Conservation (phyloP, 139 green algal species). For the Coelastrella sp. region DNA sequence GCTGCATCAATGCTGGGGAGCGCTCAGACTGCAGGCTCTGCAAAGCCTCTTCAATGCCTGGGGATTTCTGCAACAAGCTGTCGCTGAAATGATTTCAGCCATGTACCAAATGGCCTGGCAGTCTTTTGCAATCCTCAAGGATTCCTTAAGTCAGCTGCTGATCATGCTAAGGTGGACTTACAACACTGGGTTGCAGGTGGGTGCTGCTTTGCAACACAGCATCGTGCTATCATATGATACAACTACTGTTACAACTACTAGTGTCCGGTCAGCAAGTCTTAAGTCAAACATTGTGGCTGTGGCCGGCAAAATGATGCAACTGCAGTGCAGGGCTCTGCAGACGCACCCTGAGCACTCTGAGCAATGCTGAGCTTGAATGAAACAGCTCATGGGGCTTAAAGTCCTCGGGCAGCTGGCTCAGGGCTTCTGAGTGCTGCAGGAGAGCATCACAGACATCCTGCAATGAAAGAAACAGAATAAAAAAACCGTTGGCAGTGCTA, state of each 20-base stretch:
- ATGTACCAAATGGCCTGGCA: too few relatives aligned
- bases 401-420: background rate
- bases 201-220: too few relatives aligned
- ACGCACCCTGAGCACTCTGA: slow-evolving; percentile 25
- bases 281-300: background rate
- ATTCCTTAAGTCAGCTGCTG: too few relatives aligned
- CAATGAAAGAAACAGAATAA: too few relatives aligned
- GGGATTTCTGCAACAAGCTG: slow-evolving; percentile 11
- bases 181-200: too few relatives aligned
- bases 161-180: too few relatives aligned
- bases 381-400: slow-evolving; percentile 30
- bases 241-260: too few relatives aligned
- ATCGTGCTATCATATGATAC: too few relatives aligned
- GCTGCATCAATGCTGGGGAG: slow-evolving; percentile 35
- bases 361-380: background rate
- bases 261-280: background rate
- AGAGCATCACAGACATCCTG: slow-evolving; percentile 32
- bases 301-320: background rate
- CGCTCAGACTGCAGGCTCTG: slow-evolving; percentile 16
- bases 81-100: too few relatives aligned
- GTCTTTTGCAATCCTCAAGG: too few relatives aligned
- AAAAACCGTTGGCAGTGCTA: too few relatives aligned
- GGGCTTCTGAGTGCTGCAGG: slow-evolving; percentile 3
- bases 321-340: background rate
- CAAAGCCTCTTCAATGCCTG: slow-evolving; percentile 4